phyloP scores from a whole-genome alignment of 2,329 filamentous ascomycete genomes.

The Colletotrichum phormii region DNA sequence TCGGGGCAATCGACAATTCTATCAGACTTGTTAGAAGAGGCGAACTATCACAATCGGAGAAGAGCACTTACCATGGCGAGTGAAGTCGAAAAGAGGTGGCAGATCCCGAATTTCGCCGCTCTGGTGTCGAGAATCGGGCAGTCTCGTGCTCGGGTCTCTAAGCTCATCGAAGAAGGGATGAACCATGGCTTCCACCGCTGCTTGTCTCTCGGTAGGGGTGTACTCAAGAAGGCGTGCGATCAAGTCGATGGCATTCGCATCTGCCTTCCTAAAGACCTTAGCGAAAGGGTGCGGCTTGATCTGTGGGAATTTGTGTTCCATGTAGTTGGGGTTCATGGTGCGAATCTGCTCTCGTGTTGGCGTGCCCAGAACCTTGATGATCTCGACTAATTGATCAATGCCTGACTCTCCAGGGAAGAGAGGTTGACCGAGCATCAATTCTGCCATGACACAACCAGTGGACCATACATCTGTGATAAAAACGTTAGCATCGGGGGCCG shows the following conservation, averaged over 20 bases:
- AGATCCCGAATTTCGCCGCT: constrained; percentile 84
- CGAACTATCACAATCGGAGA: not conserved
- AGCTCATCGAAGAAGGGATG: constrained; percentile 99
- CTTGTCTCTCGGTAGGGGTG: constrained; percentile 93
- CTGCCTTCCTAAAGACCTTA: constrained; percentile 98
- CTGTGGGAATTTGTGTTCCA: constrained; percentile 99
- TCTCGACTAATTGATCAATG: constrained; percentile 98
- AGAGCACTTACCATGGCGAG: constrained; percentile 81
- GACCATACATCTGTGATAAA: constrained; percentile 89
- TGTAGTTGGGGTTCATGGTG: constrained; percentile 99
- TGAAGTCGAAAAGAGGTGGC: constrained; percentile 92
- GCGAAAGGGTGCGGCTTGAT: constrained; percentile 99
- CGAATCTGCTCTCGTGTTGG: constrained; percentile 98
- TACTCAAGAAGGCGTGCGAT: constrained; percentile 96
- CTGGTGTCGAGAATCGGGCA: constrained; percentile 94
- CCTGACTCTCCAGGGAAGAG: constrained; percentile 98
- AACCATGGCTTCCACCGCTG: constrained; percentile 95
- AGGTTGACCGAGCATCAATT: constrained; percentile 98
- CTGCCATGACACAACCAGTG: constrained; percentile 98
- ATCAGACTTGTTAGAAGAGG: constrained; percentile 28
- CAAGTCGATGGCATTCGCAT: constrained; percentile 91
- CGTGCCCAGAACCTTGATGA: constrained; percentile 98
- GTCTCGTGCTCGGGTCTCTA: constrained; percentile 87
- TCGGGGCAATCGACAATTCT: constrained; percentile 97
- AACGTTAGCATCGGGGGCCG: constrained; percentile 22